Evolutionary conservation across 2,329 filamentous ascomycete species (phyloP), one percentile per base, ranked within the genome.

Genomic region (Pestalotiopsis fici): DNA sequence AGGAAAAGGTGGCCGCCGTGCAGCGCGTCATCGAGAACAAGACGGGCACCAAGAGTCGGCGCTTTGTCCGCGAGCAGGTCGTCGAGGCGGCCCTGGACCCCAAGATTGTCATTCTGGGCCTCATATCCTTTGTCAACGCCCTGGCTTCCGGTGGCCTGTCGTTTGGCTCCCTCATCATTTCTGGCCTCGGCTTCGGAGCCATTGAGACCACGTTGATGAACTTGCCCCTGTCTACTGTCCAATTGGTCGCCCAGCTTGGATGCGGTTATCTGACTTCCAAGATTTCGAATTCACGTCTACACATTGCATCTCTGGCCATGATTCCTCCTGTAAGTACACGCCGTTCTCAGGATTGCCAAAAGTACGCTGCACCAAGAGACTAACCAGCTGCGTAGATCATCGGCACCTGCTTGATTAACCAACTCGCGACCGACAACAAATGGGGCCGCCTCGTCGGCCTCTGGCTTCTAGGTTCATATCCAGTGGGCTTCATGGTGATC

Each of bases 381-480:
- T 62, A 37, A 56, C 43, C 28, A 28, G 39, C 37, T 65, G 2
- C n/a, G 37, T 27, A 74, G 73, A 78, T 78, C 54, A 70, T 76
- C 50, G 76, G 76, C 18, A 76, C 76, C 0, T 65, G 73, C 4
- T 70, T 78, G 4, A 76, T 78, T 56, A 76, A 77, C 61, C 71
- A 76, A 59, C 71, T 78, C 3, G 65, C 70, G 6, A 65, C 70
- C 9, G 64, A 62, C 3, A 74, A 74, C 50, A 76, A 72, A 67
- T 77, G 76, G 75, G 77, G 76, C 23, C 67, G 75, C 3, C 69
- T 78, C 21, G 73, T 75, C 12, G 77, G 76, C 4, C 71, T 76
- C 31, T 78, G 77, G 76, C 68, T 79, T 0, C 65, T 78, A 55
- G 74, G 74, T 6, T 69, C 71, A 3, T 77, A 76, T 64, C 75